Evolutionary conservation across 129 eudicot species (phyloP), one percentile per base, ranked within the genome.

Genomic region (Flaveria brownii): DNA sequence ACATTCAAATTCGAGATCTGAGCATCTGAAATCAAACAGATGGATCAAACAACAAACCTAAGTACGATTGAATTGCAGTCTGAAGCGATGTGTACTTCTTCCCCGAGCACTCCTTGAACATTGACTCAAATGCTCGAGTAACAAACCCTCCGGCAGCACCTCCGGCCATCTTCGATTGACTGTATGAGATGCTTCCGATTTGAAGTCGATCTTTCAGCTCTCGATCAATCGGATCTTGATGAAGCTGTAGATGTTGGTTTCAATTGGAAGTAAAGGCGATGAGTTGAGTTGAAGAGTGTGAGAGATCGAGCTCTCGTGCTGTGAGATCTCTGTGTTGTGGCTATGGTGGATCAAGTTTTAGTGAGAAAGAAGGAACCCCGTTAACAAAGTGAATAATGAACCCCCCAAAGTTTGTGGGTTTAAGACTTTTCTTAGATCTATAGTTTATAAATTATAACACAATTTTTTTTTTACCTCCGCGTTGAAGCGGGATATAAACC

Each of bases 101-200:
- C 3, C 85, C 87, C 20, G 92, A 88, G 64, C 85, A 81, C 87
- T 94, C 99, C 56, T 94, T 94, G 86, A 94, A 96, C 96, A 94
- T 94, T 3, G 90, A 81, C 72, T 94, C 99, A 66, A 91, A 94
- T 43, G 99, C 96, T 62, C 99, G 96, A 25, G 93, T 84, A 14
- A 94, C 71, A 42, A 94, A 94, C 7, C 99, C 99, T 10, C 97
- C 99, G 16, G 99, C 99, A 13, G 97, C 98, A 73, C 91, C 96
- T 57, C 90, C 91, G 72, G 92, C 96, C 97, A 91, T 91, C 42
- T 74, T 68, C 65, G 71, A 77, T 77, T 77, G 0, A 54, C 54
- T 36, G 25, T 8, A 1, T 39, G 52, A 55, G 41, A 25, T 61
- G 28, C 61, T 75, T 75, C 50, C 63, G 54, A 77, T 49, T 68